phyloP scores from a whole-genome alignment of 257 asterid species.

The Verbena officinalis region DNA sequence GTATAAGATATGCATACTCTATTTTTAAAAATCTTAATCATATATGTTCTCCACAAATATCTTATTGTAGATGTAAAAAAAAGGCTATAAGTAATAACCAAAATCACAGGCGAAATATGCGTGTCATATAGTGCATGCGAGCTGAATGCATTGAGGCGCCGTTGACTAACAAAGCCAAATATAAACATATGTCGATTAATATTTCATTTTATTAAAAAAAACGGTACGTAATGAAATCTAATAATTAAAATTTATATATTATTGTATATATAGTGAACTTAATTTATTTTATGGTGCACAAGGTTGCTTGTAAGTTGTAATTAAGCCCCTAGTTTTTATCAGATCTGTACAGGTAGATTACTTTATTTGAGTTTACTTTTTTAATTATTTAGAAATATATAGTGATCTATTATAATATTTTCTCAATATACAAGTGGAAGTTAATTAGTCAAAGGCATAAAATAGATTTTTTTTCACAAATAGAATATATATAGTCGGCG shows the following conservation, averaged over 20 bases:
- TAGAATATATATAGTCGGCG: not conserved
- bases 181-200: not conserved
- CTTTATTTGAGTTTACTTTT: no score
- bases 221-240: not conserved
- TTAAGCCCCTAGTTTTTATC: not conserved
- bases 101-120: slow-evolving; percentile 28
- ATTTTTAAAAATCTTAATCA: no score
- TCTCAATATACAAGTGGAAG: not conserved
- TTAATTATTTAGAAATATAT: no score
- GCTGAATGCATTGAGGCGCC: slow-evolving; percentile 22
- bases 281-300: not conserved
- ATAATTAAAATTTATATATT: not conserved
- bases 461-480: not conserved
- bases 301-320: not conserved
- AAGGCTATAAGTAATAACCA: not conserved
- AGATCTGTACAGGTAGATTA: not conserved
- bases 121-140: not conserved
- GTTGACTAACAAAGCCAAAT: slow-evolving; percentile 9
- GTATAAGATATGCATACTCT: no score
- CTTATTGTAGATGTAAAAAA: no score
- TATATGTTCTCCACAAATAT: no score
- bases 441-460: not conserved
- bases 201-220: not conserved
- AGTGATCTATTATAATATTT: no score
- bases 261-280: slow-evolving; percentile 2